Conservation (phyloP, 2,329 filamentous ascomycete species). For the Arthrobotrys pseudoclavata region DNA sequence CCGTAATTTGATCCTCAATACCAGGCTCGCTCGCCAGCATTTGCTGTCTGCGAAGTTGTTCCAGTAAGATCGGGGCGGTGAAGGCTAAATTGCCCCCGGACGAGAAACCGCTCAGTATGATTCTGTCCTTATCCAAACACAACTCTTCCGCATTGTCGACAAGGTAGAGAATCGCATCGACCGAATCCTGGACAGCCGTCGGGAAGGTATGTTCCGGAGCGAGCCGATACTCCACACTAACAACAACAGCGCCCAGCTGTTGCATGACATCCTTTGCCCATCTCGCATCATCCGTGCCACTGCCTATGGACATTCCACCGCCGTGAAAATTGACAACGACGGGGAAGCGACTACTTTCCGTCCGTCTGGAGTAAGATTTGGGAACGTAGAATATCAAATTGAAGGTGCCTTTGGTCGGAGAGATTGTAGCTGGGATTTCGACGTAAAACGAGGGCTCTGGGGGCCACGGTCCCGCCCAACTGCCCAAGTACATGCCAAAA, state of each 20-base stretch:
- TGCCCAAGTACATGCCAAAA: constrained; percentile 58
- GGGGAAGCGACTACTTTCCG: constrained; percentile 65
- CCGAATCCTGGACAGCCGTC: constrained; percentile 75
- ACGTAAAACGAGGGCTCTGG: constrained; percentile 57
- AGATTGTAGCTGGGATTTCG: constrained; percentile 57
- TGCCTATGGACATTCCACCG: constrained; percentile 76
- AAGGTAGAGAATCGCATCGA: constrained; percentile 75
- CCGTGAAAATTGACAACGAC: constrained; percentile 77
- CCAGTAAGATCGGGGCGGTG: constrained; percentile 64
- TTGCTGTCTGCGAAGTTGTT: constrained; percentile 61
- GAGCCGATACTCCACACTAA: constrained; percentile 77
- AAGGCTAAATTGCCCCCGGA: constrained; percentile 71
- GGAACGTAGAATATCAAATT: constrained; percentile 58
- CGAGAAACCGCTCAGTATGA: constrained; percentile 76
- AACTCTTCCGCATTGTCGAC: constrained; percentile 72
- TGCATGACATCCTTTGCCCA: constrained; percentile 72
- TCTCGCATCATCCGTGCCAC: constrained; percentile 74
- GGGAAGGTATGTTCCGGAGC: constrained; percentile 77
- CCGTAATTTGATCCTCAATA: background rate
- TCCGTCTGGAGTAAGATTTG: constrained; percentile 47
- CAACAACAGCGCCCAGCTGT: constrained; percentile 72
- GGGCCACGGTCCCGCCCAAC: constrained; percentile 58
- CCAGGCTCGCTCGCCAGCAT: background rate
- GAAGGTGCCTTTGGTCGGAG: constrained; percentile 51
- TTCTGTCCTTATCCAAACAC: constrained; percentile 71